A percentile compares a stretch with the other conserved stretches of the same genome.
Evolutionary conservation across 805 yeast species (phyloP).

Genomic region (Cyberlindnera meyerae): DNA sequence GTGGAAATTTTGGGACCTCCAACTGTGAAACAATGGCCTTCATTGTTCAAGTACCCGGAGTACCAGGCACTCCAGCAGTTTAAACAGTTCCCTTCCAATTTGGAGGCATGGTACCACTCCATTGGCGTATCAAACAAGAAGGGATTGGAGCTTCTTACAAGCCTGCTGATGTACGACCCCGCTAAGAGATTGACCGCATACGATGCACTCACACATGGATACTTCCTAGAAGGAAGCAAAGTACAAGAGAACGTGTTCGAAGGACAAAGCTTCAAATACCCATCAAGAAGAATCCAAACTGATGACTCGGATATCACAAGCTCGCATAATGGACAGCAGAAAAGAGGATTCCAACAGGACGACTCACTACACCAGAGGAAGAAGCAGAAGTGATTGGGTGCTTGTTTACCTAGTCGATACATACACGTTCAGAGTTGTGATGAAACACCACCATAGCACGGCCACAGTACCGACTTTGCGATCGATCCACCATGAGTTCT

Average conservation of each 20-base stretch:
- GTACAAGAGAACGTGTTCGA: slow-evolving; percentile 78
- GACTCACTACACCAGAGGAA: slow-evolving; percentile 22
- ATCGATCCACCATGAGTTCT: slow-evolving; percentile 20
- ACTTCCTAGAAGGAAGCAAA: slow-evolving; percentile 66
- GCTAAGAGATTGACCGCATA: slow-evolving; percentile 71
- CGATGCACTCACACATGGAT: slow-evolving; percentile 70
- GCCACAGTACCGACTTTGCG: slow-evolving; percentile 22
- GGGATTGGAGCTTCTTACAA: slow-evolving; percentile 61
- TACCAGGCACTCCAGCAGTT: slow-evolving; percentile 57
- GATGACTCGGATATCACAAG: slow-evolving; percentile 76
- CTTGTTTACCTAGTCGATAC: slow-evolving; percentile 13
- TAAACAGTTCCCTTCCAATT: slow-evolving; percentile 56
- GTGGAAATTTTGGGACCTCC: slow-evolving; percentile 95
- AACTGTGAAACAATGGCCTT: slow-evolving; percentile 69
- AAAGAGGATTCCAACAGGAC: slow-evolving; percentile 21
- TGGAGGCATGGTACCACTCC: slow-evolving; percentile 81
- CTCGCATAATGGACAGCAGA: slow-evolving; percentile 25
- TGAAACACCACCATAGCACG: slow-evolving; percentile 24
- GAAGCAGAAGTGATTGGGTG: slow-evolving; percentile 20
- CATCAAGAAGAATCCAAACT: slow-evolving; percentile 78
- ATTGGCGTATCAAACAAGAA: slow-evolving; percentile 69
- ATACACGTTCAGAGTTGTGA: slow-evolving; percentile 21
- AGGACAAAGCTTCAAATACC: slow-evolving; percentile 68
- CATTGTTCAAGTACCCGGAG: slow-evolving; percentile 78
- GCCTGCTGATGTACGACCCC: slow-evolving; percentile 80